Percentiles rank a stretch among this genome's conserved stretches.
These are phyloP conservation scores for Penicillium fuscoglaucum DNA, from an alignment of 2,329 filamentous ascomycete genomes.

Conservation along the genomic window DNA sequence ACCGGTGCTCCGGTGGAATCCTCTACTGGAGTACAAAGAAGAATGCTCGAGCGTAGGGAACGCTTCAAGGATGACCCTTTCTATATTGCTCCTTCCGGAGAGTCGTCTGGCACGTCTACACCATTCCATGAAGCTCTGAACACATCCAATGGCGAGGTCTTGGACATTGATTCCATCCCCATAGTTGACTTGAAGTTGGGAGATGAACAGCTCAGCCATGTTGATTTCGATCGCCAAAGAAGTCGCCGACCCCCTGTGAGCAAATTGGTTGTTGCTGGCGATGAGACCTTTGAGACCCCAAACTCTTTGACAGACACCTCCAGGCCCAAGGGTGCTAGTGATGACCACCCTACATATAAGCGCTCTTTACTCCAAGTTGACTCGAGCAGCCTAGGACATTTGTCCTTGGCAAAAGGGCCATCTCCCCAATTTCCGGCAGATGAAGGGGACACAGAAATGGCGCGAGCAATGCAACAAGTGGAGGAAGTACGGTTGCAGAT, in stretches of 20 bases:
- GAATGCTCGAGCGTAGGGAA: constrained; percentile 74
- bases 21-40: constrained; percentile 69
- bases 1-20: constrained; percentile 57
- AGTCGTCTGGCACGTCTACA: constrained; percentile 64
- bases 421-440: constrained; percentile 45
- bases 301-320: constrained; percentile 45
- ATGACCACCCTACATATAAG: constrained; percentile 46
- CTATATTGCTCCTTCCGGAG: constrained; percentile 68
- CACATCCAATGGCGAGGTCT: constrained; percentile 69
- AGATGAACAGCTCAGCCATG: constrained; percentile 38
- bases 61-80: constrained; percentile 92
- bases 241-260: constrained; percentile 51
- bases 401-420: constrained; percentile 64
- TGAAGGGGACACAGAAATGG: constrained; percentile 85
- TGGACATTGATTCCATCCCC: constrained; percentile 93
- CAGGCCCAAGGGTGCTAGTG: constrained; percentile 26
- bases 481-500: constrained; percentile 85
- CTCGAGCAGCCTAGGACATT: constrained; percentile 73
- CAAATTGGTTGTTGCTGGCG: constrained; percentile 67
- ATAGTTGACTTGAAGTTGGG: constrained; percentile 89
- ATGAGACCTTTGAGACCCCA: constrained; percentile 66
- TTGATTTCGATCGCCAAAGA: constrained; percentile 27
- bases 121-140: constrained; percentile 76
- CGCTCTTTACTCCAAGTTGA: constrained; percentile 79
- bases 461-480: constrained; percentile 81